These are phyloP conservation scores for Podaxis sp. DNA, from an alignment of 768 basidiomycete species.

Conservation along the genomic window DNA sequence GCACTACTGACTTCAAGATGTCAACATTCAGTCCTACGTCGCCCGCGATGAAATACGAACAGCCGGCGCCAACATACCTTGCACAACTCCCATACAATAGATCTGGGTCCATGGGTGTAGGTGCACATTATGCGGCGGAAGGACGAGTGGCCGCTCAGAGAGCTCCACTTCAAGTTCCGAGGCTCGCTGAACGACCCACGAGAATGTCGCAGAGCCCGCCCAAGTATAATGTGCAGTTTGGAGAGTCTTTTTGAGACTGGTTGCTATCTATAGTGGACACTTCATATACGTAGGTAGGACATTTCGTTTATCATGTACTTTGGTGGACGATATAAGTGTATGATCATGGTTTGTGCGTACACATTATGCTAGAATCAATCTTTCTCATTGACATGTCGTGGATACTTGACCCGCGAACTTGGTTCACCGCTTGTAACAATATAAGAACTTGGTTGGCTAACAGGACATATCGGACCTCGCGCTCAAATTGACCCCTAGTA, in stretches of 20 bases:
- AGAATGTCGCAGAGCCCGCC: neutral
- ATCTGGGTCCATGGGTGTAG: neutral
- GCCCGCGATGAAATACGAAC: slow-evolving; percentile 1
- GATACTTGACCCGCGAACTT: too few species aligned
- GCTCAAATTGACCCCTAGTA: too few species aligned
- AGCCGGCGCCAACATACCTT: neutral
- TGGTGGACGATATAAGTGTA: too few species aligned
- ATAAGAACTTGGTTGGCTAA: too few species aligned
- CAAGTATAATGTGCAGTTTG: neutral
- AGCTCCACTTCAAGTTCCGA: slow-evolving; percentile 6
- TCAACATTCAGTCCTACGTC: neutral
- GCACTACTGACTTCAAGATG: slow-evolving; percentile 13
- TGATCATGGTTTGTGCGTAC: too few species aligned
- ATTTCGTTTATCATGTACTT: too few species aligned
- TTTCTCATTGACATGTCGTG: too few species aligned
- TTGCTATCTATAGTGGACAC: neutral
- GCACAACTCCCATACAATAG: neutral
- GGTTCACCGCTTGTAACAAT: too few species aligned
- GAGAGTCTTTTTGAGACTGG: slow-evolving; percentile 1
- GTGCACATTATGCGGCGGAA: neutral
- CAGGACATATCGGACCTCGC: too few species aligned
- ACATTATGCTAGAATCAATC: too few species aligned
- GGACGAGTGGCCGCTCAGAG: neutral
- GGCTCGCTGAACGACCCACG: slow-evolving; percentile 2
- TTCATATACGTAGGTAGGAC: too few species aligned